A percentile compares a stretch with the other conserved stretches of the same genome.
phyloP scores from a whole-genome alignment of 2,329 filamentous ascomycete species.

The Helminthosporium solani region DNA sequence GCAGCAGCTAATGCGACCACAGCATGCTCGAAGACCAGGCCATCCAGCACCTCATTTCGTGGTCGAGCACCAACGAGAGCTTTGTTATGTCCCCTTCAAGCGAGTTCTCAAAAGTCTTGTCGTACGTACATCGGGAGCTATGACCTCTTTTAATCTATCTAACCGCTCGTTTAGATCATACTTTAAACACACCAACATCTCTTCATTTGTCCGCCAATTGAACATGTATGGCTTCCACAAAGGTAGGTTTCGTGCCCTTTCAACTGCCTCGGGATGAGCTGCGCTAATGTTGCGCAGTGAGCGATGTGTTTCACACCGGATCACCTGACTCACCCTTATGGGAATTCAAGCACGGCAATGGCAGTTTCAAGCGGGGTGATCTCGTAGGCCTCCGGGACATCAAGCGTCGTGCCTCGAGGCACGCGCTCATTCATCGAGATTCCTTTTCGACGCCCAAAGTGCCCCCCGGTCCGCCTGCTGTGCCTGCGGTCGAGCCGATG shows the following conservation, averaged over 20 bases:
- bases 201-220: slow-evolving; percentile 93
- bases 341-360: slow-evolving; percentile 98
- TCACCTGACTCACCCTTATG: slow-evolving; percentile 91
- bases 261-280: slow-evolving; percentile 1
- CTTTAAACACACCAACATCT: slow-evolving; percentile 99
- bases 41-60: slow-evolving; percentile 95
- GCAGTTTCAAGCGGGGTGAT: slow-evolving; percentile 94
- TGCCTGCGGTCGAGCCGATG: slow-evolving; percentile 80
- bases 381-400: slow-evolving; percentile 89
- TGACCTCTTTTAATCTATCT: slow-evolving; percentile 30
- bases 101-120: slow-evolving; percentile 96
- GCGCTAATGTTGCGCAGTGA: slow-evolving; percentile 61
- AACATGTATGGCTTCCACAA: slow-evolving; percentile 99
- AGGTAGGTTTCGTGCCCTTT: slow-evolving; percentile 57
- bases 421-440: slow-evolving; percentile 90
- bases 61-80: slow-evolving; percentile 90
- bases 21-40: slow-evolving; percentile 95
- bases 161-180: slow-evolving; percentile 70
- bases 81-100: slow-evolving; percentile 98
- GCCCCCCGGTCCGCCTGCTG: slow-evolving; percentile 71
- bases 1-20: slow-evolving; percentile 35
- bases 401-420: slow-evolving; percentile 88
- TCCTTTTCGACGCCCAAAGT: slow-evolving; percentile 74
- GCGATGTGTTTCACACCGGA: slow-evolving; percentile 95
- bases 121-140: slow-evolving; percentile 62